Evolutionary conservation across 2,329 filamentous ascomycete genomes (phyloP), one percentile per base, ranked within the genome.

Genomic region (Ceratocystis destructans): DNA sequence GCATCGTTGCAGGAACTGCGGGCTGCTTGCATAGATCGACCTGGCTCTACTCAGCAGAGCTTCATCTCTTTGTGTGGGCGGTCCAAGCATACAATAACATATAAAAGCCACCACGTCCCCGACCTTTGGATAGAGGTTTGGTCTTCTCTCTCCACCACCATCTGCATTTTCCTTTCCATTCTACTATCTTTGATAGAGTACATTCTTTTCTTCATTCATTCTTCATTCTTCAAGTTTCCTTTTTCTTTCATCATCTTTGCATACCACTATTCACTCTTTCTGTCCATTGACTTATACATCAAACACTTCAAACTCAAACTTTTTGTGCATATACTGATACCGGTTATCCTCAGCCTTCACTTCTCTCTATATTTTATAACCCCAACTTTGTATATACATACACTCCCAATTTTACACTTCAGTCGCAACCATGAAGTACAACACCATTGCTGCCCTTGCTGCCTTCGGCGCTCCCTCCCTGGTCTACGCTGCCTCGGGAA

Each of bases 401-500:
- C 2, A 20, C 12, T 17, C 48, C 10, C 20, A 25, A 10, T 4
- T 28, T 28, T 15, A 10, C 22, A n/a, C 3, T 28, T 64, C 62
- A 31, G 15, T 48, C 45, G 8, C 45, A 48, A 50, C 20, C 37
- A 68, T 68, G 66, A 68, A 68, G 59, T 68, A 68, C 66, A 20
- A n/a, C 44, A 61, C 66, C 20, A 25, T 63, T 45, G 41, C 53
- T 61, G 61, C 66, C 41, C 28, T 67, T 28, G 62, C 45, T 45
- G 66, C 66, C 41, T 37, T 67, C 15, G 61, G 45, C 33, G 62
- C 66, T 15, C 66, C 66, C 25, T 41, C 66, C 41, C 25, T 66
- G 28, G 66, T 68, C 59, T 37, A 53, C 15, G 66, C 66, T 33
- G 66, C 55, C 44, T 68, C 67, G 37, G 75, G 76, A 44, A 73